These are phyloP conservation scores for Wilcoxina mikolae DNA, from an alignment of 495 filamentous ascomycete species.

Conservation along the genomic window DNA sequence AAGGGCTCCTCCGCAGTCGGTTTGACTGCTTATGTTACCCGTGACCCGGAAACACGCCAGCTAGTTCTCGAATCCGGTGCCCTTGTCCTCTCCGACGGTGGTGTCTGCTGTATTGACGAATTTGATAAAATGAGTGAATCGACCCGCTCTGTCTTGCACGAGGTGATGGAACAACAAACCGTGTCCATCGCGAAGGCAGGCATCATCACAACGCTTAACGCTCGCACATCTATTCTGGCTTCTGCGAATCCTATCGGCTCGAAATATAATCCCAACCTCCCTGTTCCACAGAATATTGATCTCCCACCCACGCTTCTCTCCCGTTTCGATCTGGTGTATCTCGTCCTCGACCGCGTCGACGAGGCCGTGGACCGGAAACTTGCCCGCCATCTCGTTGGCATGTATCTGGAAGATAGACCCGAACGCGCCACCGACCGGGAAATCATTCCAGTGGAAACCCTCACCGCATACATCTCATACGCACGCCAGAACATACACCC, in stretches of 20 bases:
- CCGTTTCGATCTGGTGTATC: slow-evolving; percentile 90
- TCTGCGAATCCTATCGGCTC: slow-evolving; percentile 96
- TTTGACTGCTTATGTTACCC: slow-evolving; percentile 94
- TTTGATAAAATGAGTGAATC: slow-evolving; percentile 99
- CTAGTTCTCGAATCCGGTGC: slow-evolving; percentile 94
- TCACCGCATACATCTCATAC: slow-evolving; percentile 96
- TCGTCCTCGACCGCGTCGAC: slow-evolving; percentile 85
- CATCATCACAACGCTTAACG: slow-evolving; percentile 96
- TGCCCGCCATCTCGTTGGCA: slow-evolving; percentile 81
- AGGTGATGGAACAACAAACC: slow-evolving; percentile 99
- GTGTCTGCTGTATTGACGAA: slow-evolving; percentile 97
- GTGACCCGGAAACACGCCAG: slow-evolving; percentile 86
- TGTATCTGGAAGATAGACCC: slow-evolving; percentile 92
- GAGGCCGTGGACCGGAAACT: slow-evolving; percentile 75
- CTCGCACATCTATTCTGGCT: slow-evolving; percentile 81
- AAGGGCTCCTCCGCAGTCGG: slow-evolving; percentile 95
- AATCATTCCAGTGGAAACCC: slow-evolving; percentile 62
- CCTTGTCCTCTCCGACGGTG: slow-evolving; percentile 86
- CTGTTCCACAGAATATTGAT: slow-evolving; percentile 96
- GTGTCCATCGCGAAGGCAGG: slow-evolving; percentile 97
- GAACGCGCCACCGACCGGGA: slow-evolving; percentile 53
- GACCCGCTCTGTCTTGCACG: slow-evolving; percentile 88
- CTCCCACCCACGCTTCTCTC: slow-evolving; percentile 87
- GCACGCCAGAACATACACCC: slow-evolving; percentile 79
- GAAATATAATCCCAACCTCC: slow-evolving; percentile 88